Base-by-base conservation (phyloP, 2,329 filamentous ascomycete genomes). In the Ceratocystis eucalypticola region DNA sequence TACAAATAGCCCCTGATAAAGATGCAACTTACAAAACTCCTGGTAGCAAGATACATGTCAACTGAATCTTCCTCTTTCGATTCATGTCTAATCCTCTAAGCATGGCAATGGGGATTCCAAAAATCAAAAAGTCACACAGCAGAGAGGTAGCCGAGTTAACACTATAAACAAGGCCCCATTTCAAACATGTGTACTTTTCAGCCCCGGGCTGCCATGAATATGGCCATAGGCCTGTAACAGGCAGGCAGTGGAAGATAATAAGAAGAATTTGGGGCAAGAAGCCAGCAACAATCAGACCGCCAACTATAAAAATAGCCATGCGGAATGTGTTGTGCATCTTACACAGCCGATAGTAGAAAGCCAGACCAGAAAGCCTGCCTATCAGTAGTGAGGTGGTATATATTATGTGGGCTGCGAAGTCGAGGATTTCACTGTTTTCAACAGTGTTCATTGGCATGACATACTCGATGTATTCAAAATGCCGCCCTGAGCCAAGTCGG, bases 81-180 rank as follows among this genome's bases (percentile, higher is more conserved):
- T 74, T 74, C 72, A 80, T 76, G 62, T 80, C 77, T 53, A 82
- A 70, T 7, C 76, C 74, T 33, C 74, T 72, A 46, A 82, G 74
- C 73, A 82, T 78, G 5, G 78, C 76, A 20, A 79, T 72, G 0
- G 80, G 80, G 61, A 82, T 80, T 2, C 76, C 75, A 67, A 82
- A 82, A 48, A 82, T 73, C 15, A 81, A 67, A 62, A 82, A 68
- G 65, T 82, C 80, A 70, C 79, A 81, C 0, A 80, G 68, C 8
- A 82, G 71, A 0, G 79, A 82, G 2, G 82, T 71, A 0, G 73
- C 74, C 10, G 79, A 81, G 70, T 81, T 82, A 22, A 80, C 77
- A 8, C 77, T 76, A 69, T 82, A 82, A 0, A 82, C 79, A 2
- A 80, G 66, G 0, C 80, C 80, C 80, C 80, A 82, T 17, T 76